A percentile compares a stretch with the other conserved stretches of the same genome.
Conservation (phyloP, 495 filamentous ascomycete species). For the Aspergillus olivimuriae region DNA sequence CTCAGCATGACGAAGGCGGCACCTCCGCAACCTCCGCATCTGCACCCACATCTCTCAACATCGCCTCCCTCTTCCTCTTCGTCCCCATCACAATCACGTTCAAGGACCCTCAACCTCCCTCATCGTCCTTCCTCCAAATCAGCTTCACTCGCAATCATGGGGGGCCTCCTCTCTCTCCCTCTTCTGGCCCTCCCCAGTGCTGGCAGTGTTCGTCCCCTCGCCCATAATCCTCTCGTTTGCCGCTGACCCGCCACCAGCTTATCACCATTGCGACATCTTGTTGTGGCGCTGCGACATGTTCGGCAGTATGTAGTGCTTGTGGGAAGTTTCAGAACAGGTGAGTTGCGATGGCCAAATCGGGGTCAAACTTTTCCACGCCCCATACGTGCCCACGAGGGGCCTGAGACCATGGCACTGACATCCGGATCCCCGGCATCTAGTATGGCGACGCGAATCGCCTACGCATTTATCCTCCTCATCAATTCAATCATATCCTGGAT, state of each 20-base stretch:
- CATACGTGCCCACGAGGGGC: too few species aligned
- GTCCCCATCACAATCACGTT: neutral
- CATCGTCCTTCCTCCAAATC: neutral
- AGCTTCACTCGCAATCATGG: constrained; percentile 46
- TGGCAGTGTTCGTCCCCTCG: constrained; percentile 61
- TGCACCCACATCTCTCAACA: neutral
- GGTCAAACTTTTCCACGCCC: too few species aligned
- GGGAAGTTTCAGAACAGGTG: constrained; percentile 96
- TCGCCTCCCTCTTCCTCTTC: neutral
- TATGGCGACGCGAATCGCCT: constrained; percentile 94
- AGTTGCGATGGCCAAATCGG: constrained; percentile 6
- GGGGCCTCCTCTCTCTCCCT: constrained; percentile 83
- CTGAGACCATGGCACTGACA: too few species aligned
- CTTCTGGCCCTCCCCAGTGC: constrained; percentile 81
- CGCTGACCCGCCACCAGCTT: constrained; percentile 48
- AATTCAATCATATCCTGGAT: constrained; percentile 98
- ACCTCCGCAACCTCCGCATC: neutral
- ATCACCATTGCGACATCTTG: constrained; percentile 74
- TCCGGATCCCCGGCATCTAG: constrained; percentile 32
- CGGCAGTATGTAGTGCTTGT: constrained; percentile 86
- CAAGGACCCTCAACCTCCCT: too few species aligned
- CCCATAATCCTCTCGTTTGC: neutral
- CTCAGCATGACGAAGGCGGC: constrained; percentile 17
- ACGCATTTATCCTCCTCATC: constrained; percentile 89
- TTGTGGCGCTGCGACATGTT: constrained; percentile 93